Evolutionary conservation across 345 rosid genomes (phyloP).

Genomic region (Bruguiera sexangula): DNA sequence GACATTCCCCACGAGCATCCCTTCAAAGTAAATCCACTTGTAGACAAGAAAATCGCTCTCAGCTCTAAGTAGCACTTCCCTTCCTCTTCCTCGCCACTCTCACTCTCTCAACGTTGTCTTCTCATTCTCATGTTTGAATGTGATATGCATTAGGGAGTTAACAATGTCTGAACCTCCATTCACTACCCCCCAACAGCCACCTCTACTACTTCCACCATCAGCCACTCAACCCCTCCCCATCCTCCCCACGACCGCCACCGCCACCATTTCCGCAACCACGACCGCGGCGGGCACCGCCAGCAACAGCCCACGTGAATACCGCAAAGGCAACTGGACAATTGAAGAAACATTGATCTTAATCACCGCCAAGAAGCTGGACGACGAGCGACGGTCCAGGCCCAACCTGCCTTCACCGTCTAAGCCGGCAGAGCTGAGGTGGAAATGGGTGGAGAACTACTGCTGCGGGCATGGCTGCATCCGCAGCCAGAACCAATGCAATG

Average conservation of each 20-base stretch:
- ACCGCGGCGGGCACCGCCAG: not conserved
- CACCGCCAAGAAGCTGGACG: conserved; percentile 35
- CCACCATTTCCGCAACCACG: not conserved
- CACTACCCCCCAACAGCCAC: conserved; percentile 6
- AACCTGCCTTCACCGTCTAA: conserved; percentile 8
- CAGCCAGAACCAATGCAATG: conserved; percentile 47
- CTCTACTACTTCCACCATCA: not conserved
- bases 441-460: conserved; percentile 43
- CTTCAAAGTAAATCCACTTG: too few species aligned
- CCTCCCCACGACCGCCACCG: conserved; percentile 1
- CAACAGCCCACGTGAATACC: conserved; percentile 25
- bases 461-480: conserved; percentile 36
- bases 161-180: conserved; percentile 31
- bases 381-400: conserved; percentile 30
- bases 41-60: conserved; percentile 9
- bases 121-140: not conserved
- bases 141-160: not conserved
- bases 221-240: not conserved
- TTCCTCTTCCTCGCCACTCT: not conserved
- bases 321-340: conserved; percentile 40
- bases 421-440: conserved; percentile 32
- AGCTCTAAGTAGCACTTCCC: not conserved
- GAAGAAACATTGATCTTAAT: conserved; percentile 34
- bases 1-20: not conserved
- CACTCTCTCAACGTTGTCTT: not conserved